Evolutionary conservation across 129 eudicot species (phyloP).

Genomic region (Gnaphalium uliginosum): DNA sequence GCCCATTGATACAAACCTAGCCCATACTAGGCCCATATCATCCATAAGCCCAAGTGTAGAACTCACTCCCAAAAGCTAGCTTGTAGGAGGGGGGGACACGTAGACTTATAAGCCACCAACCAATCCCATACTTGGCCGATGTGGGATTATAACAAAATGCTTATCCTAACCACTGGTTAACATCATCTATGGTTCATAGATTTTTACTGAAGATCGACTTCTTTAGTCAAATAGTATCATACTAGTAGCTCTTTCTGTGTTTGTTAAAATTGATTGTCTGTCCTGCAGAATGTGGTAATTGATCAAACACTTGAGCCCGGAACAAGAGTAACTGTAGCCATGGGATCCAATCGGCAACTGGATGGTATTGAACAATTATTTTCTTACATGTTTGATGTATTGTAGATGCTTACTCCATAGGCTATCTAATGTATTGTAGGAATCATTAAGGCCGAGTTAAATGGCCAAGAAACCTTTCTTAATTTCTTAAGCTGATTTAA

Average conservation of each 20-base stretch:
- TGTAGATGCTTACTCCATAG: neutral
- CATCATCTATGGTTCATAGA: conserved; percentile 1
- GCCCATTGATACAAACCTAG: too few relatives aligned
- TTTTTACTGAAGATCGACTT: neutral
- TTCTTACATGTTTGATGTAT: conserved; percentile 16
- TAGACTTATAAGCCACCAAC: too few relatives aligned
- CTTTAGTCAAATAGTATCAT: neutral
- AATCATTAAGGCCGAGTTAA: neutral
- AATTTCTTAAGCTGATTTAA: neutral
- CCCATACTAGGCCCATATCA: too few relatives aligned
- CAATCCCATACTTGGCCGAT: too few relatives aligned
- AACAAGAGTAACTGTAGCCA: conserved; percentile 83
- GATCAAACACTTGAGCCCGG: conserved; percentile 81
- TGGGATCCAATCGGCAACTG: conserved; percentile 79
- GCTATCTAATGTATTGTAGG: neutral
- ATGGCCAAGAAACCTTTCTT: neutral
- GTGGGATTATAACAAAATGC: too few relatives aligned
- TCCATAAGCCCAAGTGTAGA: too few relatives aligned
- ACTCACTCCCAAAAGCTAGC: too few relatives aligned
- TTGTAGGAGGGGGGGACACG: too few relatives aligned
- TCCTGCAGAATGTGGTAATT: conserved; percentile 78
- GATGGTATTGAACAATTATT: conserved; percentile 44
- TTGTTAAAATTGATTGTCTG: conserved; percentile 20
- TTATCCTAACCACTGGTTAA: neutral
- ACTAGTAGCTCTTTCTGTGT: conserved; percentile 13